Evolutionary conservation across 2,329 filamentous ascomycete species (phyloP), one percentile per base, ranked within the genome.

Genomic region (Gremmenia infestans): DNA sequence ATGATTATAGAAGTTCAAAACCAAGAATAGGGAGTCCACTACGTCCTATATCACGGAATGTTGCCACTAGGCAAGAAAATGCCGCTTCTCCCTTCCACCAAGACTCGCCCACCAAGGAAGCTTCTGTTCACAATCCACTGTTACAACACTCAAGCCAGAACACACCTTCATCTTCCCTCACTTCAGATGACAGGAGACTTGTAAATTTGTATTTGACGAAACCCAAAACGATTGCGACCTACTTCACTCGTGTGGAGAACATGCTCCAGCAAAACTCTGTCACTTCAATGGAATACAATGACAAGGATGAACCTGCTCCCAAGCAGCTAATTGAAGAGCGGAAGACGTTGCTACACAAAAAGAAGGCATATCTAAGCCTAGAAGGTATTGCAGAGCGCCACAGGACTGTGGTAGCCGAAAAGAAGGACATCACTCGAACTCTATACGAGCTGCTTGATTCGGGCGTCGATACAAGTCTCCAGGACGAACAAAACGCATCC

Each of bases 21-120:
- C 45, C 62, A 23, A 60, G 57, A 43, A 46, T 54, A 8, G 55
- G 62, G n/a, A 68, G 65, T 51, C 68, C 67, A 4, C 46, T 67
- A 28, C 57, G 58, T 39, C 56, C 63, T 32, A 68, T 68, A 42
- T 67, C 63, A 32, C 55, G 53, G 32, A 69, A 68, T 56, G n/a
- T 61, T 42, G 23, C 50, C 15, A 22, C 46, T 14, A 61, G 50
- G 39, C 59, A 57, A 52, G 65, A 68, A 8, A 65, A 53, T 17
- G 47, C 58, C 35, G 56, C 52, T 36, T 68, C 65, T 23, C 61
- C 63, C 15, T 65, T 63, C 28, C 60, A 61, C 36, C 23, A 48
- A 50, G 61, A 65, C 39, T 65, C 64, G n/a, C 60, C 64, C 40
- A 63, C 60, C 2, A 62, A 61, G 42, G n/a, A 55, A 5, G 9